phyloP scores from a whole-genome alignment of 2,329 filamentous ascomycete species.

The Alternaria incomplexa region DNA sequence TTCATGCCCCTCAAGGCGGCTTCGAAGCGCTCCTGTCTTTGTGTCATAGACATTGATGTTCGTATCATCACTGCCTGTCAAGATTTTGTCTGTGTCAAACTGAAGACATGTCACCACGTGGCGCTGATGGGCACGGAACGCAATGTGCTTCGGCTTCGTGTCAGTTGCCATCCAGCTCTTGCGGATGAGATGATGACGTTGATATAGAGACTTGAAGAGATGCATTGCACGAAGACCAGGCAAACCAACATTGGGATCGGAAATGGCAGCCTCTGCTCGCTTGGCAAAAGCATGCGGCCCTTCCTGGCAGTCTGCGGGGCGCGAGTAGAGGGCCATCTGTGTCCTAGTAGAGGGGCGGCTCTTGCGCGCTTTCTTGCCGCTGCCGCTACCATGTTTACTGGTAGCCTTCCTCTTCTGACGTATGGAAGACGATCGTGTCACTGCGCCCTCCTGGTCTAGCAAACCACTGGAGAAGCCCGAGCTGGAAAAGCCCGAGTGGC shows the following conservation, averaged over 20 bases:
- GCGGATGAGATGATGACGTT: constrained; percentile 87
- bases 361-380: constrained; percentile 62
- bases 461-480: constrained; percentile 17
- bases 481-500: constrained; percentile 30
- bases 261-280: constrained; percentile 81
- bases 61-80: constrained; percentile 96
- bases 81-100: constrained; percentile 97
- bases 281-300: constrained; percentile 87
- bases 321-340: constrained; percentile 53
- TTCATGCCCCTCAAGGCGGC: constrained; percentile 88
- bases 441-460: constrained; percentile 36
- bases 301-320: constrained; percentile 64
- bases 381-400: constrained; percentile 46
- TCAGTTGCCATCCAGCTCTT: constrained; percentile 88
- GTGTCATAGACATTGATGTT: constrained; percentile 98
- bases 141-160: constrained; percentile 85
- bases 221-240: constrained; percentile 82
- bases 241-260: constrained; percentile 80
- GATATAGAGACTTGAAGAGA: constrained; percentile 95
- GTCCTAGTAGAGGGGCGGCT: constrained; percentile 55
- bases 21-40: constrained; percentile 84
- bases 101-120: constrained; percentile 98
- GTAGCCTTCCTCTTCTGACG: constrained; percentile 50
- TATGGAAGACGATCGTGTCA: constrained; percentile 37
- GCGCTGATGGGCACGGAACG: constrained; percentile 92